Percentiles rank a stretch among this genome's conserved stretches.
phyloP scores from a whole-genome alignment of 1,284 basidiomycete species.

The Trametes hirsuta region DNA sequence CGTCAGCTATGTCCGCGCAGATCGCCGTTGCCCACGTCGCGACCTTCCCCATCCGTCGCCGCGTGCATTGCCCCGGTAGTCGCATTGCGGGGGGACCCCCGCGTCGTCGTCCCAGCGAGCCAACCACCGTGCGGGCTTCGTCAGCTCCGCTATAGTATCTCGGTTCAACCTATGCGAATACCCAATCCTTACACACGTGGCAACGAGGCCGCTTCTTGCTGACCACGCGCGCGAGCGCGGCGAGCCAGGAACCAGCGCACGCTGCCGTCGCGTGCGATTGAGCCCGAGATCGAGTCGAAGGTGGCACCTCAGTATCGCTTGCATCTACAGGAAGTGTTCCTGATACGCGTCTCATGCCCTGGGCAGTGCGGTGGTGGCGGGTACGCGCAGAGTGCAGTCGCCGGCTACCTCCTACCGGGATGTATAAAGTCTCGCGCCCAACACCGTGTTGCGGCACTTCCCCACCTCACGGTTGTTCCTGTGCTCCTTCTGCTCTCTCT shows the following conservation, averaged over 20 bases:
- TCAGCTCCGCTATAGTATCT: background rate
- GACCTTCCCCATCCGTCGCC: background rate
- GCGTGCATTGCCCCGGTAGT: background rate
- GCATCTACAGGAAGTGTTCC: too few species aligned
- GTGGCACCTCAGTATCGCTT: background rate
- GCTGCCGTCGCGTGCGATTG: background rate
- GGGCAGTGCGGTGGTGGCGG: background rate
- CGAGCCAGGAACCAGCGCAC: background rate
- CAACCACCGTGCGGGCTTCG: background rate
- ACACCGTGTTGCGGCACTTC: background rate
- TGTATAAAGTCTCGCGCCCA: background rate
- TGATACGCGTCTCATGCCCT: background rate
- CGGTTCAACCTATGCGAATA: background rate
- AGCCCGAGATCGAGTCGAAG: background rate
- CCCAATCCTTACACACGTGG: background rate
- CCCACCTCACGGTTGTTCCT: slow-evolving; percentile 11
- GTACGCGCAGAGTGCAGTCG: background rate
- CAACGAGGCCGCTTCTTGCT: background rate
- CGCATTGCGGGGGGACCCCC: too few species aligned
- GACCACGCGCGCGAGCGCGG: background rate
- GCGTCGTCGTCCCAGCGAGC: background rate
- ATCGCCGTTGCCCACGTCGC: background rate
- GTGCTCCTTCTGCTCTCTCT: background rate
- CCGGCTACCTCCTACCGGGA: background rate
- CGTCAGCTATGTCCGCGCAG: background rate